phyloP scores from a whole-genome alignment of 2,329 filamentous ascomycete genomes.

The Metarhizium brunneum region DNA sequence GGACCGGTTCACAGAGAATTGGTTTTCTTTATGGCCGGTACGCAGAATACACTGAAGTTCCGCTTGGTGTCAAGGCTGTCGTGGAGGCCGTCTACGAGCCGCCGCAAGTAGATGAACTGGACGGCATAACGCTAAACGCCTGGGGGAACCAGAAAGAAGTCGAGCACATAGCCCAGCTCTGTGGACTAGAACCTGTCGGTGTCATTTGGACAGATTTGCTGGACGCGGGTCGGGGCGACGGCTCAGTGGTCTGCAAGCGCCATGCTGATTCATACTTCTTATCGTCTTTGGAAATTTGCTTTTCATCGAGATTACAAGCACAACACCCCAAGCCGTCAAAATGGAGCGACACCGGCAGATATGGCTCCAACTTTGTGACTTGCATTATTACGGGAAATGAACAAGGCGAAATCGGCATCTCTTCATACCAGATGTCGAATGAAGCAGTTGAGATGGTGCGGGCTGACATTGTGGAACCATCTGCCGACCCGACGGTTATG shows the following conservation, averaged over 20 bases:
- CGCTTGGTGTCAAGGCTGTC: slow-evolving; percentile 86
- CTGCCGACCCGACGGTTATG: slow-evolving; percentile 87
- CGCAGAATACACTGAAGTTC: slow-evolving; percentile 83
- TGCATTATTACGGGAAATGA: slow-evolving; percentile 94
- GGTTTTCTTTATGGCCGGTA: slow-evolving; percentile 90
- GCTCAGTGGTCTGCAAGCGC: slow-evolving; percentile 85
- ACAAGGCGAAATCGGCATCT: slow-evolving; percentile 76
- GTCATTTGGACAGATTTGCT: slow-evolving; percentile 92
- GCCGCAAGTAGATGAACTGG: slow-evolving; percentile 79
- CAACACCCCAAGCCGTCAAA: slow-evolving; percentile 84
- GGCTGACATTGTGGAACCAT: slow-evolving; percentile 90
- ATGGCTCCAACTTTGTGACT: slow-evolving; percentile 95
- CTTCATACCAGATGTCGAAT: slow-evolving; percentile 90
- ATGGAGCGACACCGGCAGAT: slow-evolving; percentile 91
- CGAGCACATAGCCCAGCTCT: slow-evolving; percentile 69
- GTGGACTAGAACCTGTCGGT: slow-evolving; percentile 80
- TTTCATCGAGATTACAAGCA: slow-evolving; percentile 80
- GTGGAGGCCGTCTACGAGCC: slow-evolving; percentile 97
- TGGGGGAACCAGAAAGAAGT: slow-evolving; percentile 82
- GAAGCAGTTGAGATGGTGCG: slow-evolving; percentile 95
- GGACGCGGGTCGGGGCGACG: slow-evolving; percentile 72
- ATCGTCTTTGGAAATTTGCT: slow-evolving; percentile 83
- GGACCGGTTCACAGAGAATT: slow-evolving; percentile 71
- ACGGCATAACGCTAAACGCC: slow-evolving; percentile 75
- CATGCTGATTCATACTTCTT: slow-evolving; percentile 94